Base-by-base conservation (phyloP, 441 rosid species). In the Aleurites moluccanus region DNA sequence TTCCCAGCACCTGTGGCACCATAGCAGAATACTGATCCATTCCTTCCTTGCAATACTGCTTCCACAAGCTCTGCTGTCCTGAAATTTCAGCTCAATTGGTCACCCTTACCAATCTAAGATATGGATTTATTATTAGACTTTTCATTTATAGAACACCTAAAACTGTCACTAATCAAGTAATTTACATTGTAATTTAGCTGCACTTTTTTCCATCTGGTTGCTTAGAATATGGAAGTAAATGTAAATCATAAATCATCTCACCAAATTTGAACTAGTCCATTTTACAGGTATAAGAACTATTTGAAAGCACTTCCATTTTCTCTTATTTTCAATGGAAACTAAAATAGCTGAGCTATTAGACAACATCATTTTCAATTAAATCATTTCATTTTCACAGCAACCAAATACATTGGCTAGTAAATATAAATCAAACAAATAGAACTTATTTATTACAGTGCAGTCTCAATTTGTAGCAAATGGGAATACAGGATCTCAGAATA, bases 1-100 rank as follows among this genome's bases (percentile, higher is more conserved):
- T 94, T 94, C 38, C 98, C 98, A 68, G 98, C 97, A 70, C 98
- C 98, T 0, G 98, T 94, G 21, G 98, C 97, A 42, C 98, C 98
- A 63, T 94, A 94, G 82, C 98, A 94, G 85, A 92, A 94, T 21
- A 94, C 98, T 1, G 97, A 94, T 55, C 98, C 97, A 3, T 94
- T 94, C 83, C 92, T 91, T 78, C 98, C 97, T 75, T 90, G 92
- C 77, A 92, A 79, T 61, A 94, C 98, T 70, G 95, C 91, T 80
- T 91, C 97, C 63, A 94, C 90, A 53, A 94, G 92, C 30, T 91
- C 95, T 47, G 97, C 91, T 14, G 97, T 91, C 77, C 98, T 94
- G 97, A 74, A 84, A 83, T 62, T 80, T 64, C 74, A 66, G 55
- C 52, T 62, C 67, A 77, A 50, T 15, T 44, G 9, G 15, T 28